Evolutionary conservation across 371 early-diverging fungal species (phyloP).

Genomic region (Mucor racemosus): DNA sequence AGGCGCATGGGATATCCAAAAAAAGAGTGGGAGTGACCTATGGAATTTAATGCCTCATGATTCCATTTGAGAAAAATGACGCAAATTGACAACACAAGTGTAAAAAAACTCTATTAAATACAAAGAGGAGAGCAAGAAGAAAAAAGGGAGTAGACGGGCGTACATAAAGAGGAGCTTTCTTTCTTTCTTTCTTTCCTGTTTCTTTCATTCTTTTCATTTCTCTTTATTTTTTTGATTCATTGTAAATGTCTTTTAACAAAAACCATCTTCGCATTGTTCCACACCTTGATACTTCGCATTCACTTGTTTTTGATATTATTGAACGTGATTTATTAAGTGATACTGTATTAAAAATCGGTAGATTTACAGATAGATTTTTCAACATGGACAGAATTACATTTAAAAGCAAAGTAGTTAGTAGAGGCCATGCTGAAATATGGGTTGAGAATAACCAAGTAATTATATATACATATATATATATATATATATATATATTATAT

Average conservation of each 20-base stretch:
- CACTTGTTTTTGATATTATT: conserved; percentile 78
- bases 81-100: conserved; percentile 10
- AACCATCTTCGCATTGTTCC: conserved; percentile 68
- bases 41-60: conserved; percentile 12
- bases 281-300: conserved; percentile 71
- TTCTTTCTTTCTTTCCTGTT: background rate
- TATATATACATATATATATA: too few relatives aligned
- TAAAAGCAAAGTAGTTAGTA: conserved; percentile 80
- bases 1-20: background rate
- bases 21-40: background rate
- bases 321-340: conserved; percentile 74
- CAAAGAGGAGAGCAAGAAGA: background rate
- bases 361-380: conserved; percentile 65
- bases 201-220: background rate
- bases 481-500: background rate
- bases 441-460: conserved; percentile 46
- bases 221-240: background rate
- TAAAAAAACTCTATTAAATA: background rate
- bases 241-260: background rate
- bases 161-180: conserved; percentile 1
- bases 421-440: conserved; percentile 87
- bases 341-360: conserved; percentile 72
- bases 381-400: conserved; percentile 65
- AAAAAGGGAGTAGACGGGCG: background rate
- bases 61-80: conserved; percentile 7